Percentiles rank a stretch among this genome's conserved stretches.
Evolutionary conservation across 768 basidiomycete species (phyloP).

Genomic region (Cytidiella melzeri): DNA sequence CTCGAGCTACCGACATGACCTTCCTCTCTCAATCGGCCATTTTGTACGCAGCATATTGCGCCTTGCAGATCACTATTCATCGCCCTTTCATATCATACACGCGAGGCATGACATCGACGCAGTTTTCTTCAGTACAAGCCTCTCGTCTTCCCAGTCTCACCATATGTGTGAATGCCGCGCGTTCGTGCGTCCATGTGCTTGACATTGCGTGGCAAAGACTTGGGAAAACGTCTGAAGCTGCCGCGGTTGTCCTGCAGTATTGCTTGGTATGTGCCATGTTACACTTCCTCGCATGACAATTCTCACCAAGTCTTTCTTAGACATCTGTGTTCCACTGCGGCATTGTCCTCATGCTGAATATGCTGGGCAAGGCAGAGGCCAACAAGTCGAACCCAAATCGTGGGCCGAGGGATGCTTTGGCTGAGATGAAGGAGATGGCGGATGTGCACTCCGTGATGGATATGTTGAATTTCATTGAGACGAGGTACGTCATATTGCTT

Average conservation of each 20-base stretch:
- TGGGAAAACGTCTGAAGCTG: neutral
- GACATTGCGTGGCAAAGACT: conserved; percentile 35
- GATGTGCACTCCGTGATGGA: conserved; percentile 38
- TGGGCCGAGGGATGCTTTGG: conserved; percentile 24
- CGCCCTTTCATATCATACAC: conserved; percentile 72
- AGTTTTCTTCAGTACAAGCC: conserved; percentile 25
- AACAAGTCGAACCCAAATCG: conserved; percentile 13
- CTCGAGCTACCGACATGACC: conserved; percentile 10
- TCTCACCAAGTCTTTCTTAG: conserved; percentile 7
- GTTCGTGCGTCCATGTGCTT: conserved; percentile 65
- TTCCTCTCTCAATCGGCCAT: conserved; percentile 31
- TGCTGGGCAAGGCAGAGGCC: conserved; percentile 34
- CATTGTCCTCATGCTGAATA: conserved; percentile 42
- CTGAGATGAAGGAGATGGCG: conserved; percentile 25
- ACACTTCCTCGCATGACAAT: neutral
- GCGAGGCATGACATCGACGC: conserved; percentile 38
- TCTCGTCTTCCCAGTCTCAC: conserved; percentile 47
- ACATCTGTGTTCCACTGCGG: conserved; percentile 34
- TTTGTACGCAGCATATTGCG: conserved; percentile 39
- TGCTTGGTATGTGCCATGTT: neutral
- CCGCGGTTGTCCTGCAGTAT: conserved; percentile 1
- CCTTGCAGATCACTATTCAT: conserved; percentile 64
- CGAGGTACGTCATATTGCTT: conserved; percentile 7
- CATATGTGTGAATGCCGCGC: conserved; percentile 81
- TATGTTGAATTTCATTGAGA: conserved; percentile 15